These are phyloP conservation scores for Nidula microcarpa DNA, from an alignment of 768 basidiomycete genomes.

Conservation along the genomic window DNA sequence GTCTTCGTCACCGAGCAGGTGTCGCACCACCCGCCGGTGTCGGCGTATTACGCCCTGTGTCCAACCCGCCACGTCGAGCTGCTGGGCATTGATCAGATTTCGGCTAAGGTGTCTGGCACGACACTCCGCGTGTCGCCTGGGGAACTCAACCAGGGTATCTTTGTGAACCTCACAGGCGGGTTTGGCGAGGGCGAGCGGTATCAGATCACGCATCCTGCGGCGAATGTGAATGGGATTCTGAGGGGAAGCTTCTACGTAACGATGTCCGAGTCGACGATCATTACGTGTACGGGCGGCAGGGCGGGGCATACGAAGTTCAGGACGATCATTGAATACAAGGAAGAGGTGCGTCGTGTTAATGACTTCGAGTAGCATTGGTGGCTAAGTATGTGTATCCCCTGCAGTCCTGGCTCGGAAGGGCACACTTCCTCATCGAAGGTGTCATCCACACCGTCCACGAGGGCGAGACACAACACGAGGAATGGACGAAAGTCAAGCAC, in stretches of 20 bases:
- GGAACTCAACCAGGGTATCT: constrained; percentile 84
- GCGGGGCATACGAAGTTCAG: constrained; percentile 56
- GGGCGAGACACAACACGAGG: constrained; percentile 56
- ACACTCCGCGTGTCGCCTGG: constrained; percentile 82
- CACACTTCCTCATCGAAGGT: constrained; percentile 84
- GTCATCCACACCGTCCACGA: constrained; percentile 82
- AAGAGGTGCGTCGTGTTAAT: constrained; percentile 61
- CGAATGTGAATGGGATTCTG: constrained; percentile 87
- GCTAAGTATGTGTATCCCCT: neutral
- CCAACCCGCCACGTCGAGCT: constrained; percentile 71
- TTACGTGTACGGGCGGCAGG: constrained; percentile 76
- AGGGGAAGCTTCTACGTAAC: constrained; percentile 92
- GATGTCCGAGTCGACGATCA: constrained; percentile 71
- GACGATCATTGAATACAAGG: constrained; percentile 90
- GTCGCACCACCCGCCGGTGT: constrained; percentile 96
- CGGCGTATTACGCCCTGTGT: constrained; percentile 76
- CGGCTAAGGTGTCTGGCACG: constrained; percentile 88
- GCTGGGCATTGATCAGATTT: constrained; percentile 87
- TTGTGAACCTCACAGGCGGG: constrained; percentile 71
- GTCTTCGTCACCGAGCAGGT: constrained; percentile 90
- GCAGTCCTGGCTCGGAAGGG: constrained; percentile 84
- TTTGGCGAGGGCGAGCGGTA: constrained; percentile 78
- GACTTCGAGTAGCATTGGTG: neutral
- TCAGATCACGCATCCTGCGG: constrained; percentile 86
- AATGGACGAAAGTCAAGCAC: constrained; percentile 86